Percentiles rank a stretch among this genome's conserved stretches.
Conservation (phyloP, 345 rosid species). For the Noccaea caerulescens region DNA sequence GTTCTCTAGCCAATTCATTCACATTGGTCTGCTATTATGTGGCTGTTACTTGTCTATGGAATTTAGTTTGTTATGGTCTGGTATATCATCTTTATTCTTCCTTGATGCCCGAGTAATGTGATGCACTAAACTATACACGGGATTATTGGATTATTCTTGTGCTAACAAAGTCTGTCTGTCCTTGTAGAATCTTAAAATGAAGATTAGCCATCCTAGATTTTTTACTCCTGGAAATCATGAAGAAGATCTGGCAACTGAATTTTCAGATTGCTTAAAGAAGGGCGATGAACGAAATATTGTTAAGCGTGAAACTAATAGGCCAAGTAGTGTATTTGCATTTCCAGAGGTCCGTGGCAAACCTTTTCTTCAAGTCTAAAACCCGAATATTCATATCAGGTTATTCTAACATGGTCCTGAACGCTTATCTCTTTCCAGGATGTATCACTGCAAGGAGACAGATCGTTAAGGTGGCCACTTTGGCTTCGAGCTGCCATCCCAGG, state of each 20-base stretch:
- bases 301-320: slow-evolving; percentile 44
- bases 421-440: slow-evolving; percentile 63
- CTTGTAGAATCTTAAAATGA: slow-evolving; percentile 92
- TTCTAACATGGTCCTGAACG: slow-evolving; percentile 34
- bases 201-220: slow-evolving; percentile 82
- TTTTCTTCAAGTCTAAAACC: slow-evolving; percentile 24
- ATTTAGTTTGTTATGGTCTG: slow-evolving; percentile 13
- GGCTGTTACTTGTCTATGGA: slow-evolving; percentile 33
- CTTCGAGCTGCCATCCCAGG: slow-evolving; percentile 94
- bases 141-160: slow-evolving; percentile 19
- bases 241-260: slow-evolving; percentile 52
- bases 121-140: slow-evolving; percentile 17
- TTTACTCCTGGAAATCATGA: slow-evolving; percentile 56
- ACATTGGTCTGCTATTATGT: slow-evolving; percentile 1
- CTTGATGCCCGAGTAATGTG: slow-evolving; percentile 32
- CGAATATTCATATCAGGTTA: slow-evolving; percentile 23
- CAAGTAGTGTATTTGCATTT: slow-evolving; percentile 60
- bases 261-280: slow-evolving; percentile 78
- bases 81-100: slow-evolving; percentile 18
- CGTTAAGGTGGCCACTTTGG: slow-evolving; percentile 94
- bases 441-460: slow-evolving; percentile 55
- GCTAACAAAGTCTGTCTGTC: slow-evolving; percentile 27
- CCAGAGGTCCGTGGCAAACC: slow-evolving; percentile 71
- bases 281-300: slow-evolving; percentile 44
- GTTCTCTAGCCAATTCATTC: slow-evolving; percentile 5